Conservation (phyloP, 768 basidiomycete genomes). For the Auricularia heimuer region DNA sequence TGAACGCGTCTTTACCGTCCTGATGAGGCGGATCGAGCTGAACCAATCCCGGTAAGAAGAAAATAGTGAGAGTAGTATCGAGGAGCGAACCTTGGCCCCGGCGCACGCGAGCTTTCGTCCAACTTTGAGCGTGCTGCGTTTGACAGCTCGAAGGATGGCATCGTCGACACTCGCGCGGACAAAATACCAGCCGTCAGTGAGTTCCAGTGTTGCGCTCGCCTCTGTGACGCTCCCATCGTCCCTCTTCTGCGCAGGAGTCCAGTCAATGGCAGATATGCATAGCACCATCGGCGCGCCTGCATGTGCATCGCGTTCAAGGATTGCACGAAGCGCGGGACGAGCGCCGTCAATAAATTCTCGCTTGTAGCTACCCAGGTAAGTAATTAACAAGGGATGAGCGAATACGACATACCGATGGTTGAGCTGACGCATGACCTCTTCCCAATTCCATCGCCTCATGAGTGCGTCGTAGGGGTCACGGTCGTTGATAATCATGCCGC, state of each 20-base stretch:
- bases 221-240: constrained; percentile 30
- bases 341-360: constrained; percentile 69
- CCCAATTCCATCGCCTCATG: constrained; percentile 68
- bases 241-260: constrained; percentile 31
- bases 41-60: background rate
- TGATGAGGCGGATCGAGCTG: constrained; percentile 43
- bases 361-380: constrained; percentile 55
- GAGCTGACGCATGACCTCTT: constrained; percentile 72
- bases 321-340: constrained; percentile 71
- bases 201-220: constrained; percentile 57
- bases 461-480: constrained; percentile 46
- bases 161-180: constrained; percentile 68
- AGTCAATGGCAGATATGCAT: constrained; percentile 65
- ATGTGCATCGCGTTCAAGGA: constrained; percentile 76
- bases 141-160: constrained; percentile 60
- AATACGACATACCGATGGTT: constrained; percentile 57
- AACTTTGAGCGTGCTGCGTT: constrained; percentile 51
- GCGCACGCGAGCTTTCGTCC: constrained; percentile 79
- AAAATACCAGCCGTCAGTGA: constrained; percentile 98
- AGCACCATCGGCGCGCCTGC: constrained; percentile 75
- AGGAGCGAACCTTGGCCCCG: constrained; percentile 60
- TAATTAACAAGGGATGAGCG: background rate
- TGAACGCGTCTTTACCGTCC: constrained; percentile 71
- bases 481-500: constrained; percentile 68
- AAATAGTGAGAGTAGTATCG: background rate